Evolutionary conservation across 2,329 filamentous ascomycete genomes (phyloP).

Genomic region (Colletotrichum somersetense): DNA sequence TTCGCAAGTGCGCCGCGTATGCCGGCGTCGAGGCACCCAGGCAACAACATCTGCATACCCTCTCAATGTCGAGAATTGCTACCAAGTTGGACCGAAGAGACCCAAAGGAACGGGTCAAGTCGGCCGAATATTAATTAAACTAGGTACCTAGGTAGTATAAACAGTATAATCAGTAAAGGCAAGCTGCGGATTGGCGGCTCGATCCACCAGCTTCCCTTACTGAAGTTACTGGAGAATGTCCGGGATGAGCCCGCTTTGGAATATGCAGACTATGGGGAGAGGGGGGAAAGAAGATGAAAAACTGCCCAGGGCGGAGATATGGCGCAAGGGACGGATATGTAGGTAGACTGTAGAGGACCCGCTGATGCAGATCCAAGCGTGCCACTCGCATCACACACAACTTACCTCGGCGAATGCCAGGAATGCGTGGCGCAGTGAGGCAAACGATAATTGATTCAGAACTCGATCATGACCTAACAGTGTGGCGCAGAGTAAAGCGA

Average conservation of each 20-base stretch:
- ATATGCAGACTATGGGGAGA: neutral
- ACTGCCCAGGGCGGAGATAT: neutral
- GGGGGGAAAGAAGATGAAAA: neutral
- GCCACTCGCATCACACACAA: neutral
- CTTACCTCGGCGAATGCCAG: neutral
- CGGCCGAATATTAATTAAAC: too few relatives aligned
- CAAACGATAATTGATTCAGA: neutral
- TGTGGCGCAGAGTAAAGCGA: neutral
- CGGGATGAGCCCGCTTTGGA: constrained; percentile 14
- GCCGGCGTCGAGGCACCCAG: constrained; percentile 25
- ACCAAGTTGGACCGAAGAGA: neutral
- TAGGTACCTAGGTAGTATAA: too few relatives aligned
- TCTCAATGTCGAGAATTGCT: neutral
- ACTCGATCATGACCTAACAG: neutral
- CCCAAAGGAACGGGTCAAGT: neutral
- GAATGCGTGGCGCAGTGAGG: neutral
- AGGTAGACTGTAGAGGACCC: too few relatives aligned
- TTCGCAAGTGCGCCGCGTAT: constrained; percentile 38
- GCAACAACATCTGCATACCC: constrained; percentile 1
- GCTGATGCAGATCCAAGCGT: neutral
- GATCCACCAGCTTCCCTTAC: constrained; percentile 25
- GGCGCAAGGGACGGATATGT: neutral
- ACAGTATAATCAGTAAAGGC: neutral
- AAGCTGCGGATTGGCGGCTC: constrained; percentile 29
- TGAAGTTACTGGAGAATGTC: constrained; percentile 18